Base-by-base conservation (phyloP, 306 rosid genomes). In the Cajanus cajan region DNA sequence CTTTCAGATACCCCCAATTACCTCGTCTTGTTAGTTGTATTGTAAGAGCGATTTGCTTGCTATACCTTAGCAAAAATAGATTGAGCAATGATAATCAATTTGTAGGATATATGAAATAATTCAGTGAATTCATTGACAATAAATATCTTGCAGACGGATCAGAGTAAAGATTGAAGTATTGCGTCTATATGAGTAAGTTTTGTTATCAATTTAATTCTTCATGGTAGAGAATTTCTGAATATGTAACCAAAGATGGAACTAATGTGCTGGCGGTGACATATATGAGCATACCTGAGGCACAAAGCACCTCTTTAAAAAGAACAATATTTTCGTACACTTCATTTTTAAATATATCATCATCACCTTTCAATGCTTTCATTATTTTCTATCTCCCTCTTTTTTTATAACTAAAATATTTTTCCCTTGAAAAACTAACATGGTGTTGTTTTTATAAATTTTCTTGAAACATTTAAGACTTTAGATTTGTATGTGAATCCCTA, bases 21-120 rank as follows among this genome's bases (percentile, higher is more conserved):
- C 5, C 24, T 16, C 18, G 28, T 16, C 39, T 63, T 16, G 68
- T 10, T 18, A 61, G 44, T n/a, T n/a, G n/a, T n/a, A n/a, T 12
- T 7, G 4, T 72, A 64, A 80, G 25, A 13, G 54, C 9, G 78
- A 44, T 68, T 43, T 73, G 28, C 63, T 72, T 67, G 28, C 13
- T 28, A 8, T 47, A 24, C 22, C 45, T 24, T 36, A 71, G 22
- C 71, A 68, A 80, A 71, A 65, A 28, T 58, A 43, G 21, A 79
- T 52, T 45, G 24, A 78, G 59, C 51, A 59, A 44, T 39, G 7
- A 33, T 16, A 33, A 16, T 51, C 3, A 48, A 18, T 78, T 36
- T 36, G 31, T 28, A n/a, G n/a, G n/a, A n/a, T n/a, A n/a, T n/a
- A n/a, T n/a, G n/a, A n/a, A n/a, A n/a, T n/a, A 18, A 57, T 57